Evolutionary conservation across 2,329 filamentous ascomycete genomes (phyloP).

Genomic region (Aspergillus sp.): DNA sequence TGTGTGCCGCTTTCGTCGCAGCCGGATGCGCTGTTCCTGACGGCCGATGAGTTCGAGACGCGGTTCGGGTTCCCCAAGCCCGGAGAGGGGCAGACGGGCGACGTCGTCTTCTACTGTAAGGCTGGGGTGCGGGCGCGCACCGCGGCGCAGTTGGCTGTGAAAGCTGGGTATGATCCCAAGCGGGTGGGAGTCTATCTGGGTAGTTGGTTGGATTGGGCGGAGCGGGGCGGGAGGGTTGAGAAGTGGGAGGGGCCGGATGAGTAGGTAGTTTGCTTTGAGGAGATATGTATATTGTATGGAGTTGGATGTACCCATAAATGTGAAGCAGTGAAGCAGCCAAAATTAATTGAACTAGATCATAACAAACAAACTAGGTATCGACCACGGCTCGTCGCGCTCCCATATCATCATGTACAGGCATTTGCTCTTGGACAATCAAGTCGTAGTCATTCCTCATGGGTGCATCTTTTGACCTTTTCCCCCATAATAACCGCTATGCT

Average conservation of each 20-base stretch:
- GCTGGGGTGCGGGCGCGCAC: slow-evolving; percentile 78
- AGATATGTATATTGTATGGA: slow-evolving; percentile 1
- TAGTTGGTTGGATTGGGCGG: slow-evolving; percentile 72
- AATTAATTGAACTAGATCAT: slow-evolving; percentile 12
- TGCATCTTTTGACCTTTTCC: slow-evolving; percentile 16
- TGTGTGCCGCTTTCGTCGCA: slow-evolving; percentile 77
- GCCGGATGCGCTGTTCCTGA: slow-evolving; percentile 76
- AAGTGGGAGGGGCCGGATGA: slow-evolving; percentile 36
- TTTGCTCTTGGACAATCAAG: slow-evolving; percentile 20
- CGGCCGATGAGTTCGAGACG: slow-evolving; percentile 75
- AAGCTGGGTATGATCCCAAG: slow-evolving; percentile 70
- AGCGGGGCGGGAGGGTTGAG: slow-evolving; percentile 64
- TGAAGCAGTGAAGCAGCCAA: background rate
- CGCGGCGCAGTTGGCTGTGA: slow-evolving; percentile 72
- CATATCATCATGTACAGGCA: slow-evolving; percentile 26
- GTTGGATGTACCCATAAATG: too few species aligned
- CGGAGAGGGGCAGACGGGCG: slow-evolving; percentile 32
- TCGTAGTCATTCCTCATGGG: slow-evolving; percentile 27
- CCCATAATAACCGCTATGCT: background rate
- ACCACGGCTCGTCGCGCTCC: slow-evolving; percentile 16
- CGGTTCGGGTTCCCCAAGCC: slow-evolving; percentile 76
- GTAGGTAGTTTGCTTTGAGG: background rate
- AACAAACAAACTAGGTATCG: slow-evolving; percentile 20
- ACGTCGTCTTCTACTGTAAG: slow-evolving; percentile 86
- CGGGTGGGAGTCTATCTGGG: slow-evolving; percentile 53